phyloP scores from a whole-genome alignment of 2,329 filamentous ascomycete genomes.

The Gaeumannomyces sp. region DNA sequence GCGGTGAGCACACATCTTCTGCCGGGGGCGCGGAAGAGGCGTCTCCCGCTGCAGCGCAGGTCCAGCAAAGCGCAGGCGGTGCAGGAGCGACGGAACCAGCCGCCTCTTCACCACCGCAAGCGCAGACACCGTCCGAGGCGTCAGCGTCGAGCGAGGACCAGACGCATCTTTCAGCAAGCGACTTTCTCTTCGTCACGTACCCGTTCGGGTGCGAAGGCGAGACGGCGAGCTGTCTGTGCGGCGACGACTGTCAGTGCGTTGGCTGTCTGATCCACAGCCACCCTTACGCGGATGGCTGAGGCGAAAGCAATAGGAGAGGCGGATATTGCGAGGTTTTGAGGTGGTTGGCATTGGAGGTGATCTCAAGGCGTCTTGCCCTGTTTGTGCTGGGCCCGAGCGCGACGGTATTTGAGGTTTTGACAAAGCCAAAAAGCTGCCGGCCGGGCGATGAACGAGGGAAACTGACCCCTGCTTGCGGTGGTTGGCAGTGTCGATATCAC shows the following conservation, averaged over 20 bases:
- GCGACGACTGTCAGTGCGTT: conserved; percentile 59
- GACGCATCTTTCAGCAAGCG: conserved; percentile 38
- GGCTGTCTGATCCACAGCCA: conserved; percentile 62
- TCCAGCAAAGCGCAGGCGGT: not conserved
- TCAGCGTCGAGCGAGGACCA: conserved; percentile 45
- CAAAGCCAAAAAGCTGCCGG: no score
- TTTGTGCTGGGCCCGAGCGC: no score
- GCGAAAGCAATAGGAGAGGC: no score
- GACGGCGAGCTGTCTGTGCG: conserved; percentile 47
- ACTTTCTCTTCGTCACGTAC: conserved; percentile 52
- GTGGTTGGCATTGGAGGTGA: no score
- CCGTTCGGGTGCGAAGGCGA: conserved; percentile 15
- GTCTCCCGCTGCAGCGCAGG: not conserved
- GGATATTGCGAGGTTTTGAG: no score
- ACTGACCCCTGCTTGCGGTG: no score
- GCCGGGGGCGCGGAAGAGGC: not conserved
- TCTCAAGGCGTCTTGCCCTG: no score
- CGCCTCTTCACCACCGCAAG: conserved; percentile 29
- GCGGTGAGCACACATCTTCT: not conserved
- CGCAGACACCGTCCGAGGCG: conserved; percentile 41
- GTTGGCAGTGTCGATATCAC: no score
- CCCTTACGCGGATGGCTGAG: not conserved
- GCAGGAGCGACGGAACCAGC: not conserved
- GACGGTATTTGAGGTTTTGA: no score
- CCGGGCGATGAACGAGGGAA: no score